These are phyloP conservation scores for Acorus gramineus DNA, from an alignment of 106 monocot genomes.

Conservation along the genomic window DNA sequence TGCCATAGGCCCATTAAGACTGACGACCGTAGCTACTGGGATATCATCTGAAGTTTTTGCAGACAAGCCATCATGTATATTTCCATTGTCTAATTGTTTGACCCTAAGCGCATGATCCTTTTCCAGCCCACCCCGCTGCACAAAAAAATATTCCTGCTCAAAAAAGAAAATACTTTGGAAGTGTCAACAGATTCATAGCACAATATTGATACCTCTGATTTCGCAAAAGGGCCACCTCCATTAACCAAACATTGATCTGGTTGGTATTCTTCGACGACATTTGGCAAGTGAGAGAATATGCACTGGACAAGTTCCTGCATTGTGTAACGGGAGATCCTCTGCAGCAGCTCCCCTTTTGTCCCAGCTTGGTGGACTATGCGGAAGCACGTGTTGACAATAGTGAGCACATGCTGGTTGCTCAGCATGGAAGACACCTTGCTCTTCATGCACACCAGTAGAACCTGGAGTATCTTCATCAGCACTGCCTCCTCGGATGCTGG, in stretches of 20 bases:
- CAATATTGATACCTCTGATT: slow-evolving; percentile 35
- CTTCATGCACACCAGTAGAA: slow-evolving; percentile 66
- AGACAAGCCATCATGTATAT: slow-evolving; percentile 1
- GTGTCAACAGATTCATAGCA: too few species aligned
- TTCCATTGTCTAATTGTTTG: slow-evolving; percentile 55
- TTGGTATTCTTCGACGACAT: slow-evolving; percentile 11
- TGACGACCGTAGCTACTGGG: neutral
- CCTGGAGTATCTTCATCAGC: slow-evolving; percentile 81
- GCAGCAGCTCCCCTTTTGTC: slow-evolving; percentile 82
- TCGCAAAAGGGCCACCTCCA: neutral
- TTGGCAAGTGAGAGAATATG: slow-evolving; percentile 51
- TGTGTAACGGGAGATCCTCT: slow-evolving; percentile 71
- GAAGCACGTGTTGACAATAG: slow-evolving; percentile 81
- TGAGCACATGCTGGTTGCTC: slow-evolving; percentile 71
- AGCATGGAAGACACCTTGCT: slow-evolving; percentile 44
- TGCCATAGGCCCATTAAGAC: slow-evolving; percentile 18
- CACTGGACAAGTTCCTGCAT: slow-evolving; percentile 76
- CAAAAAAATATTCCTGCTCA: neutral
- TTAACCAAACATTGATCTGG: neutral
- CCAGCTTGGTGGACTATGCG: slow-evolving; percentile 93
- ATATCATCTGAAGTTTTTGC: slow-evolving; percentile 17
- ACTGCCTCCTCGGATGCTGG: slow-evolving; percentile 89
- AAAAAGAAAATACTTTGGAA: neutral
- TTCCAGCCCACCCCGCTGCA: slow-evolving; percentile 48
- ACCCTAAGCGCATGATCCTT: slow-evolving; percentile 48